Base-by-base conservation (phyloP, 495 filamentous ascomycete species). In the Penicillium pancosmium region DNA sequence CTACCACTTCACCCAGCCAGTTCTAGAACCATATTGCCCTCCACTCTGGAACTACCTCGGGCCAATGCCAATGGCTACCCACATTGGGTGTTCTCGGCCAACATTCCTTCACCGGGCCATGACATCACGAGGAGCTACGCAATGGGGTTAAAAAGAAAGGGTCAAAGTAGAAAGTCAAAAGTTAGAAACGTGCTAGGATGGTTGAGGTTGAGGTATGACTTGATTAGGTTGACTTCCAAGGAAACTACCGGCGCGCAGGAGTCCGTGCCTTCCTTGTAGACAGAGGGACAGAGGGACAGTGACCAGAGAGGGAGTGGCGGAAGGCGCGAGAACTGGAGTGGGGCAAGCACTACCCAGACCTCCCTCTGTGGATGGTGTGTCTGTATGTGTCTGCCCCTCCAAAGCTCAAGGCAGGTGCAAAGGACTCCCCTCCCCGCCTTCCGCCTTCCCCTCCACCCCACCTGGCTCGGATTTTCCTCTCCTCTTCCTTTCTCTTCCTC, bases 381-480 rank as follows among this genome's bases (percentile, higher is more conserved):
- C 23, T 23, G 2, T 23, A 1, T 23, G 23, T 23, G 23, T 2
- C 3, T 48, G 46, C 46, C 46, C 46, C 46, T 48, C 46, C 46
- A 48, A 48, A 48, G 21, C 5, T 23, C 36, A n/a, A n/a, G n/a
- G 12, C 11, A 38, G 15, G 46, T 44, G 41, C 46, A 48, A 48
- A 31, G 27, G 27, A 48, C 46, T 48, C 46, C 46, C 46, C 46
- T 48, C 46, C 46, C 46, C 46, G 46, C 46, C 46, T 48, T 48
- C 46, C 46, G 46, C 23, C 44, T 47, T 47, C 46, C 15, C 46
- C 23, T 13, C n/a, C 41, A 16, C 15, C 41, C 41, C 41, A 16
- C 41, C 41, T 18, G 15, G n/a, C 41, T 44, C 16, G 16, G 15
- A 16, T 48, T 27, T 48, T 48, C 46, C 21, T 27, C 46, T 46